These are phyloP conservation scores for Protomyces inundatus DNA, from an alignment of 1,139 yeast species.

Conservation along the genomic window DNA sequence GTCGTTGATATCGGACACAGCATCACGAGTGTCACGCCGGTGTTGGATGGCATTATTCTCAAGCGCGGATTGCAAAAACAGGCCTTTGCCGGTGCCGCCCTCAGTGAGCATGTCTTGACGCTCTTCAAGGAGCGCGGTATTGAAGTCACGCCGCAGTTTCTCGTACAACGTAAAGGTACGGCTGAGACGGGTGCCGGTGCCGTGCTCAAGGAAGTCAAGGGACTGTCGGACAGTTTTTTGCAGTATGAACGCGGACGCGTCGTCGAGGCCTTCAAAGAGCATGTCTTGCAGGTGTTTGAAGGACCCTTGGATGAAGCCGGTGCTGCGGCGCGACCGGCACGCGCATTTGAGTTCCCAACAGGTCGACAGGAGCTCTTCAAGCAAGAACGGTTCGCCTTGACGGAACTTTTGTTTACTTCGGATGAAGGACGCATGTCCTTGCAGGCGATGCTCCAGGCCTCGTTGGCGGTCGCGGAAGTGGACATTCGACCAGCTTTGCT, in stretches of 20 bases:
- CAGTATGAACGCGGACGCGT: conserved; percentile 36
- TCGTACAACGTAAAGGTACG: conserved; percentile 36
- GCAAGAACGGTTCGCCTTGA: conserved; percentile 60
- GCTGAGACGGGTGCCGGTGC: conserved; percentile 40
- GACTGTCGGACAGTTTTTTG: conserved; percentile 36
- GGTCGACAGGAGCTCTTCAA: conserved; percentile 52
- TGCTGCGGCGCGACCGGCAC: conserved; percentile 35
- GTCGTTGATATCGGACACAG: conserved; percentile 93
- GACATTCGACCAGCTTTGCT: conserved; percentile 88
- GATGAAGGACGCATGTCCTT: conserved; percentile 8
- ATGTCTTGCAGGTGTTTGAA: conserved; percentile 47
- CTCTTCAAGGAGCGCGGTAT: conserved; percentile 37
- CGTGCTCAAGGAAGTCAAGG: conserved; percentile 38
- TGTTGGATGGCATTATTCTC: conserved; percentile 84
- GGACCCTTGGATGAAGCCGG: conserved; percentile 42
- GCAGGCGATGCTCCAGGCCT: conserved; percentile 55
- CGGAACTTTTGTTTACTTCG: conserved; percentile 63
- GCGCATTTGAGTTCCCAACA: conserved; percentile 79
- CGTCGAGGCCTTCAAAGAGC: conserved; percentile 55
- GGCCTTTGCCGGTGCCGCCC: conserved; percentile 40
- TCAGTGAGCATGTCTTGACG: conserved; percentile 32
- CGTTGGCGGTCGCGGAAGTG: conserved; percentile 65
- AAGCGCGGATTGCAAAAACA: conserved; percentile 42
- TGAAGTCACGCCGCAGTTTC: conserved; percentile 39
- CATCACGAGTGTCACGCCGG: conserved; percentile 78